phyloP scores from a whole-genome alignment of 495 filamentous ascomycete species.

The Peziza echinospora region DNA sequence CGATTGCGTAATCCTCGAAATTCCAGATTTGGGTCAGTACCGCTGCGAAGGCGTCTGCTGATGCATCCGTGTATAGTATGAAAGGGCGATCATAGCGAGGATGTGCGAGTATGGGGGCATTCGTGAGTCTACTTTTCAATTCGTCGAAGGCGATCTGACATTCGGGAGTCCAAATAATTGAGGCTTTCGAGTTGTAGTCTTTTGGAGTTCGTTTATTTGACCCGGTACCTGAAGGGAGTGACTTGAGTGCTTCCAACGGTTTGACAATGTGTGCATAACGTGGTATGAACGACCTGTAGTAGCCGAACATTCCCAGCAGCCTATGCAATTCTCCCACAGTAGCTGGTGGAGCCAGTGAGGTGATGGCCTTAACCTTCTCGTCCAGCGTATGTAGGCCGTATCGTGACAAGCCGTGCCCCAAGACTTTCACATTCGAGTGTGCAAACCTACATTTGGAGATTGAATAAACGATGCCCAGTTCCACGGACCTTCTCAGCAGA shows the following conservation, averaged over 20 bases:
- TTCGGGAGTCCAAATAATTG: background rate
- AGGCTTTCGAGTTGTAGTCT: background rate
- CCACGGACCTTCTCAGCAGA: background rate
- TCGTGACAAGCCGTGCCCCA: background rate
- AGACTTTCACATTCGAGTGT: background rate
- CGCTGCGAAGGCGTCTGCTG: background rate
- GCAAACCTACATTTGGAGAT: background rate
- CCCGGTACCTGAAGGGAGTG: background rate
- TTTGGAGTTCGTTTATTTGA: no score
- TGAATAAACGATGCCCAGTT: background rate
- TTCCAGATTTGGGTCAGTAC: background rate
- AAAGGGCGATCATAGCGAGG: background rate
- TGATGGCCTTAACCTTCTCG: slow-evolving; percentile 1
- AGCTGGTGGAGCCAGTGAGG: background rate
- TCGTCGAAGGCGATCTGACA: background rate
- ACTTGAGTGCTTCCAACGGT: background rate
- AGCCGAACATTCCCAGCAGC: slow-evolving; percentile 3
- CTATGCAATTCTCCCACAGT: slow-evolving; percentile 1
- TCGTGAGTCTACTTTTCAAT: background rate
- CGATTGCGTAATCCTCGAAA: background rate
- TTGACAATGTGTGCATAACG: background rate
- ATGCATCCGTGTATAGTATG: background rate
- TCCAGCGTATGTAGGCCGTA: no score
- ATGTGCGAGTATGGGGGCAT: no score
- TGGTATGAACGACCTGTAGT: slow-evolving; percentile 1